phyloP scores from a whole-genome alignment of 2,329 filamentous ascomycete species.

The Xylariaceae sp. region DNA sequence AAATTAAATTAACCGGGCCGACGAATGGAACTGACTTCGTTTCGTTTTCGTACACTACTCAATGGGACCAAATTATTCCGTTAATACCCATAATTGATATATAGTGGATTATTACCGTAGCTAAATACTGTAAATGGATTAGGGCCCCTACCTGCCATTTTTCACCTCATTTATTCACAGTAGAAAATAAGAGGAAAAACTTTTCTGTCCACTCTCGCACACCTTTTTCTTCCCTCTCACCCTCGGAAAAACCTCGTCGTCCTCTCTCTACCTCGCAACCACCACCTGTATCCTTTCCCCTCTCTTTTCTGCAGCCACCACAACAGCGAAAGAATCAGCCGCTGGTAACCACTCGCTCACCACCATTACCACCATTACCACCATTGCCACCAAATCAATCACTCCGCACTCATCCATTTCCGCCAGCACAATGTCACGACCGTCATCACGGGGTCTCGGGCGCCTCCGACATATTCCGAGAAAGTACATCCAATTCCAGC shows the following conservation, averaged over 20 bases:
- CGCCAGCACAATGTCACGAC: neutral
- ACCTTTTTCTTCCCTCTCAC: neutral
- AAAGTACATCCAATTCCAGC: too few relatives aligned
- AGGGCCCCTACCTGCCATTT: neutral
- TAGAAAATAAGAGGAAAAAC: neutral
- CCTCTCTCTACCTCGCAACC: neutral
- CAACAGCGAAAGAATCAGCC: neutral
- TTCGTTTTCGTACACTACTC: too few relatives aligned
- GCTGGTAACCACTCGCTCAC: too few relatives aligned
- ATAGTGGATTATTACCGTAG: too few relatives aligned
- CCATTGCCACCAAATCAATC: neutral
- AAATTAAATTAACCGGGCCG: conserved; percentile 19
- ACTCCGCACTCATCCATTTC: conserved; percentile 4
- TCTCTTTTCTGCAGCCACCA: neutral
- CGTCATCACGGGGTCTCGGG: conserved; percentile 6
- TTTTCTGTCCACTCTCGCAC: neutral
- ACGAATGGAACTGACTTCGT: too few relatives aligned
- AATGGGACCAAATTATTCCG: too few relatives aligned
- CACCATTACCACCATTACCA: neutral
- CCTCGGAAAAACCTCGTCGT: neutral
- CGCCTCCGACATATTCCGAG: too few relatives aligned
- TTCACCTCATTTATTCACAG: neutral
- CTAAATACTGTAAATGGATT: neutral
- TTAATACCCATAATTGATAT: too few relatives aligned
- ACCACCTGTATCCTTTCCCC: neutral